Evolutionary conservation across 2,329 filamentous ascomycete species (phyloP).

Genomic region (Rhinocladiella similis): DNA sequence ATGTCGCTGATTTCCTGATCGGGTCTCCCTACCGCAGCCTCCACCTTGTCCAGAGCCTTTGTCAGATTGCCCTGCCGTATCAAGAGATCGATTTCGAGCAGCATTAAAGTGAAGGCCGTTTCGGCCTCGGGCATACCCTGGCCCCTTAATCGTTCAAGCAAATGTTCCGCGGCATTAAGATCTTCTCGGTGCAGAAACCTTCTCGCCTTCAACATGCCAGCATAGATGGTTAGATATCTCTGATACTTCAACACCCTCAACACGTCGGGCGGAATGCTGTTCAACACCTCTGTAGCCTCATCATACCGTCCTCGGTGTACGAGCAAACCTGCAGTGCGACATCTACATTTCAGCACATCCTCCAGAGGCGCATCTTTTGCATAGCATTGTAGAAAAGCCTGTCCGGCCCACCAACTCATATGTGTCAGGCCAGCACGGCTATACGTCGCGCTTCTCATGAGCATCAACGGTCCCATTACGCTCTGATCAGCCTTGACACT

Average conservation of each 20-base stretch:
- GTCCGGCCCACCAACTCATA: conserved; percentile 59
- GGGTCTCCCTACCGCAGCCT: conserved; percentile 51
- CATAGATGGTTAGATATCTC: conserved; percentile 54
- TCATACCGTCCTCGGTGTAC: conserved; percentile 69
- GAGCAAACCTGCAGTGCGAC: conserved; percentile 67
- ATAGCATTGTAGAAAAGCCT: conserved; percentile 76
- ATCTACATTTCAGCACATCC: conserved; percentile 74
- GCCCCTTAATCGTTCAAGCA: conserved; percentile 59
- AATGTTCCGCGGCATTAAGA: conserved; percentile 55
- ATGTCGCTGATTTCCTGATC: conserved; percentile 61
- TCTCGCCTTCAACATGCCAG: conserved; percentile 43
- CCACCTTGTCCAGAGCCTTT: conserved; percentile 56
- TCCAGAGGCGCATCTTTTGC: conserved; percentile 65
- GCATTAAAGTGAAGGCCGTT: conserved; percentile 58
- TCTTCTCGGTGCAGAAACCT: conserved; percentile 52
- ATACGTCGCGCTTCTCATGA: conserved; percentile 73
- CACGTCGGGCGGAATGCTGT: conserved; percentile 60
- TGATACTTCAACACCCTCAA: conserved; percentile 74
- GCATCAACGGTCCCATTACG: conserved; percentile 71
- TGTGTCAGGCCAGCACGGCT: conserved; percentile 67
- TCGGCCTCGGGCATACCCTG: conserved; percentile 58
- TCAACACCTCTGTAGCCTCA: conserved; percentile 63
- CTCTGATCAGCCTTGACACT: conserved; percentile 72
- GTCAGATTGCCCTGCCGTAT: conserved; percentile 55
- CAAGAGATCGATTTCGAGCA: conserved; percentile 61